phyloP scores from a whole-genome alignment of 768 basidiomycete genomes.

The Scleroderma bovista region DNA sequence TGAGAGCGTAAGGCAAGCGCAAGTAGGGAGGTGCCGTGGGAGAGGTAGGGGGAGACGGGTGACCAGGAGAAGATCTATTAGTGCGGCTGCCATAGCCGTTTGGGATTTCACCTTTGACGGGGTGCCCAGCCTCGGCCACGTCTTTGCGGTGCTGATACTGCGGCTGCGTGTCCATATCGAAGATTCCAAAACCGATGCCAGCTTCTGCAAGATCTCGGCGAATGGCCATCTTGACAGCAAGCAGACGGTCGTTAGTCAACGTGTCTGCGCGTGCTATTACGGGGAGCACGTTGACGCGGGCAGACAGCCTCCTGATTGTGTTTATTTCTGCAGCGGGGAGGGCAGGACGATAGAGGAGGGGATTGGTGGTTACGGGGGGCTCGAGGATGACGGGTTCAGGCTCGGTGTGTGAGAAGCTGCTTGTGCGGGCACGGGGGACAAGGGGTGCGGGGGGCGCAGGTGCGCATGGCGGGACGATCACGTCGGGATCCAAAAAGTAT shows the following conservation, averaged over 20 bases:
- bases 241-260: slow-evolving; percentile 76
- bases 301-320: slow-evolving; percentile 74
- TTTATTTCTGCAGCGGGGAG: slow-evolving; percentile 67
- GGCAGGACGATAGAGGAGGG: slow-evolving; percentile 59
- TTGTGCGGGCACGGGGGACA: slow-evolving; percentile 61
- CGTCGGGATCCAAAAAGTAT: slow-evolving; percentile 83
- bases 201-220: slow-evolving; percentile 77
- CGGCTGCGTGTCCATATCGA: slow-evolving; percentile 65
- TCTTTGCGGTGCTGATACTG: slow-evolving; percentile 40
- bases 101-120: slow-evolving; percentile 45
- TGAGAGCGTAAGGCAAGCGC: slow-evolving; percentile 77
- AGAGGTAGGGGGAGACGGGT: slow-evolving; percentile 62
- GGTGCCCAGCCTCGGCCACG: slow-evolving; percentile 35
- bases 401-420: slow-evolving; percentile 68
- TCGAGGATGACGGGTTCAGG: slow-evolving; percentile 75
- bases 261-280: slow-evolving; percentile 79
- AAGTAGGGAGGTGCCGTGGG: slow-evolving; percentile 55
- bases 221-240: slow-evolving; percentile 74
- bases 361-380: slow-evolving; percentile 71
- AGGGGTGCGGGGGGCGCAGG: slow-evolving; percentile 62
- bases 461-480: slow-evolving; percentile 67
- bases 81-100: slow-evolving; percentile 48
- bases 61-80: slow-evolving; percentile 47
- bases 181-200: slow-evolving; percentile 86
- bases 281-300: slow-evolving; percentile 82